Evolutionary conservation across 371 early-diverging fungal species (phyloP).

Genomic region (Mucor racemosus): DNA sequence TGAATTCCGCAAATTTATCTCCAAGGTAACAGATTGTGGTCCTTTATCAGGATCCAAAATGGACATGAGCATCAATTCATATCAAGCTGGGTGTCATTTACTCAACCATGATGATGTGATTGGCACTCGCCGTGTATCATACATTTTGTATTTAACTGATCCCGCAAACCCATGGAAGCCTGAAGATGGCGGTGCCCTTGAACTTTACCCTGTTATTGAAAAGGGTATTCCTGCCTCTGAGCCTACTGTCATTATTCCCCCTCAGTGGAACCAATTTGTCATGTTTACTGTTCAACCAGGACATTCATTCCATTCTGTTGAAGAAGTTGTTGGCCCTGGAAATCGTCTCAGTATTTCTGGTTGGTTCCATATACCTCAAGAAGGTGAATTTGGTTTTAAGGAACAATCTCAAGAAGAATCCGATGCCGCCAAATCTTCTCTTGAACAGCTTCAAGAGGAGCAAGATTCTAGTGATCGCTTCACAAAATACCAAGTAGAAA

Average conservation of each 20-base stretch:
- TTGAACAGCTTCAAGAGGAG: conserved; percentile 44
- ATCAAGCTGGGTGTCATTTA: conserved; percentile 71
- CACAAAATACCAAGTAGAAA: conserved; percentile 24
- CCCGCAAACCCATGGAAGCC: conserved; percentile 69
- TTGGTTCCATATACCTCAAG: conserved; percentile 79
- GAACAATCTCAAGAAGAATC: conserved; percentile 33
- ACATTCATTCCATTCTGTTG: conserved; percentile 80
- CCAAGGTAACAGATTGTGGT: conserved; percentile 70
- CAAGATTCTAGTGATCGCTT: conserved; percentile 15
- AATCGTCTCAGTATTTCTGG: conserved; percentile 73
- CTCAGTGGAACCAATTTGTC: conserved; percentile 79
- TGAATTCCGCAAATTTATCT: conserved; percentile 71
- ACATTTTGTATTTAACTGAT: conserved; percentile 69
- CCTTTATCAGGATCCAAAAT: conserved; percentile 64
- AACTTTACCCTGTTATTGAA: conserved; percentile 71
- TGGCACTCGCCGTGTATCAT: conserved; percentile 76
- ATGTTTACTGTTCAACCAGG: conserved; percentile 83
- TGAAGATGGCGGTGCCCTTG: conserved; percentile 72
- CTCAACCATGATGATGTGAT: conserved; percentile 85
- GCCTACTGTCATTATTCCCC: conserved; percentile 64
- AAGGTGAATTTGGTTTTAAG: conserved; percentile 62
- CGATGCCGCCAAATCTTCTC: conserved; percentile 45
- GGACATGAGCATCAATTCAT: conserved; percentile 72
- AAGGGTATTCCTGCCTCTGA: conserved; percentile 66
- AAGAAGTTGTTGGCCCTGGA: conserved; percentile 68